phyloP scores from a whole-genome alignment of 768 basidiomycete genomes.

The Hypholoma fasciculare region DNA sequence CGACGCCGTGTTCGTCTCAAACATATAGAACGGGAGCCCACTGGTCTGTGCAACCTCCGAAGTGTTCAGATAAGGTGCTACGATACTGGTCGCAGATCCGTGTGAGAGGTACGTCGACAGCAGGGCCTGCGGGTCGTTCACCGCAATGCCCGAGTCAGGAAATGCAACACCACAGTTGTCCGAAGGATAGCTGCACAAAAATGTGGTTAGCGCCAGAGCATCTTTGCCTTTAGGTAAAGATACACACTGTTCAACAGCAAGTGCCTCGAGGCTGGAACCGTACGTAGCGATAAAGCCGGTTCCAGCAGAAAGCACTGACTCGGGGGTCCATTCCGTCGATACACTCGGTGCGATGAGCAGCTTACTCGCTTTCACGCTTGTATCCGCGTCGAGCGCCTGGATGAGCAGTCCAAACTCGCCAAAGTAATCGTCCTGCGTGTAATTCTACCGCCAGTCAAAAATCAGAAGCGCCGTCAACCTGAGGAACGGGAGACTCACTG shows the following conservation, averaged over 20 bases:
- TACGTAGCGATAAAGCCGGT: background rate
- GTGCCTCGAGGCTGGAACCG: constrained; percentile 33
- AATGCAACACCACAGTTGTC: constrained; percentile 61
- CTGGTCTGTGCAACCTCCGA: constrained; percentile 41
- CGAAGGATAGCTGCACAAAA: constrained; percentile 33
- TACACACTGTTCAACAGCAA: constrained; percentile 55
- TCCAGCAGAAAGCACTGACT: constrained; percentile 23
- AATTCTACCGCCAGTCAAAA: constrained; percentile 7
- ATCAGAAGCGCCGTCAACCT: background rate
- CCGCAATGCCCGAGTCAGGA: constrained; percentile 32
- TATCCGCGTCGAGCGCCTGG: constrained; percentile 10
- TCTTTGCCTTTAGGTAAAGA: background rate
- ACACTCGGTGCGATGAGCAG: background rate
- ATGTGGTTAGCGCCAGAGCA: background rate
- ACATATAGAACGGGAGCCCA: constrained; percentile 58
- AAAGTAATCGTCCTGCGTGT: constrained; percentile 41
- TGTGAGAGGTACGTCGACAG: constrained; percentile 68
- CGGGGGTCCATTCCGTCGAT: constrained; percentile 38
- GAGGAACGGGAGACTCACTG: constrained; percentile 19
- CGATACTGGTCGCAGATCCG: constrained; percentile 46
- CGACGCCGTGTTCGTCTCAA: constrained; percentile 69
- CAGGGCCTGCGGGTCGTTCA: constrained; percentile 41
- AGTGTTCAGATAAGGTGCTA: constrained; percentile 51
- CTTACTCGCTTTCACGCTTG: background rate
- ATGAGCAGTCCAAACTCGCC: constrained; percentile 32